phyloP scores from a whole-genome alignment of 441 rosid genomes.

The Cnidoscolus chayamansa region DNA sequence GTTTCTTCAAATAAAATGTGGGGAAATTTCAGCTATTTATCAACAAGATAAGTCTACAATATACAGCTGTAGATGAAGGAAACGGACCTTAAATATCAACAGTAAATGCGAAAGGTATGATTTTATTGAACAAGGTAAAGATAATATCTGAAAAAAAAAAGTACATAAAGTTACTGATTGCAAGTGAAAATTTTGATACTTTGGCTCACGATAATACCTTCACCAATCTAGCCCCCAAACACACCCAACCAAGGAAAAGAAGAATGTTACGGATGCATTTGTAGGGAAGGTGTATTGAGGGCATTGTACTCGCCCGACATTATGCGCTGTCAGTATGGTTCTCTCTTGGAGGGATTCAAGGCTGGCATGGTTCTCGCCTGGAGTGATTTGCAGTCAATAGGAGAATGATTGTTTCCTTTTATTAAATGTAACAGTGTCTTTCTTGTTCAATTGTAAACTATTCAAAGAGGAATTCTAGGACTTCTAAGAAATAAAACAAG shows the following conservation, averaged over 20 bases:
- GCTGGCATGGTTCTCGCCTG: too few species aligned
- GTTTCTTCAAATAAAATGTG: neutral
- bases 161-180: neutral
- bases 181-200: slow-evolving; percentile 10
- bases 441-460: too few species aligned
- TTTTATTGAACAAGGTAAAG: neutral
- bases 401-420: too few species aligned
- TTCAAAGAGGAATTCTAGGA: too few species aligned
- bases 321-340: too few species aligned
- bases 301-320: too few species aligned
- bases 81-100: neutral
- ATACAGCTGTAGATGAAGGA: slow-evolving; percentile 6
- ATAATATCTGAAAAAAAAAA: neutral
- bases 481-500: too few species aligned
- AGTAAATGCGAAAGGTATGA: slow-evolving; percentile 9
- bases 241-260: neutral
- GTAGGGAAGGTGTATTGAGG: too few species aligned
- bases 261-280: too few species aligned
- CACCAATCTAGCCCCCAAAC: neutral
- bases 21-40: neutral
- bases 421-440: too few species aligned
- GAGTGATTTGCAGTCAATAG: too few species aligned
- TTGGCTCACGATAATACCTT: slow-evolving; percentile 3
- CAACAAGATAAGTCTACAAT: neutral
- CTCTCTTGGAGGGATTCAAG: too few species aligned